Base-by-base conservation (phyloP, 148 eudicot species). In the Dianthus caryophyllus region DNA sequence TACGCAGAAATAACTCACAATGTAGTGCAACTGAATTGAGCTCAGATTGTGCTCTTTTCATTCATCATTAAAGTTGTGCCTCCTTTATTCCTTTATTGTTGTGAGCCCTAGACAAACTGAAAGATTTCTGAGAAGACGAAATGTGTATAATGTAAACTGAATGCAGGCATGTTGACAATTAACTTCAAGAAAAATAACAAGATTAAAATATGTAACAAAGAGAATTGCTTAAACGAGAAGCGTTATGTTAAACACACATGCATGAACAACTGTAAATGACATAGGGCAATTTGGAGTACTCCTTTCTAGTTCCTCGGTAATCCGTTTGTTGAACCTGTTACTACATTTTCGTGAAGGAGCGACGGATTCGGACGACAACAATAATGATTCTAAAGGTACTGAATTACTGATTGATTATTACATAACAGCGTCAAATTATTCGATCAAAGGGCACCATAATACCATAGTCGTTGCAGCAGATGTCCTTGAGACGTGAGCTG, bases 201-300 rank as follows among this genome's bases (percentile, higher is more conserved):
- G 10, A 38, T 53, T 16, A 9, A 26, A 0, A 10, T 10, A 31
- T 31, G 11, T n/a, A 9, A 63, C 20, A 49, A 13, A 13, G 0
- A 13, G 4, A 2, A 41, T 31, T 31, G 67, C 80, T 72, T 8
- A 53, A 29, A 52, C 30, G 52, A 52, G 60, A 39, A 64, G 72
- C 65, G 26, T 53, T 55, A 18, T 29, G 54, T 21, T 69, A 31
- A 51, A 77, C 58, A 15, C 56, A 44, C 9, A 1, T 27, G 41
- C 72, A 78, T 7, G 82, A 75, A 66, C 44, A 53, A 72, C 78
- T 61, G 16, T 74, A 72, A 66, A 77, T 77, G n/a, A 36, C 77
- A 55, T 75, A 81, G 12, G 78, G 67, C 50, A 33, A 7, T 57
- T 69, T 55, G 7, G 20, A 52, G 11, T 77, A 36, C 10, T 75